Evolutionary conservation across 192 early-diverging fungal species (phyloP).

Genomic region (Geosiphon pyriformis): DNA sequence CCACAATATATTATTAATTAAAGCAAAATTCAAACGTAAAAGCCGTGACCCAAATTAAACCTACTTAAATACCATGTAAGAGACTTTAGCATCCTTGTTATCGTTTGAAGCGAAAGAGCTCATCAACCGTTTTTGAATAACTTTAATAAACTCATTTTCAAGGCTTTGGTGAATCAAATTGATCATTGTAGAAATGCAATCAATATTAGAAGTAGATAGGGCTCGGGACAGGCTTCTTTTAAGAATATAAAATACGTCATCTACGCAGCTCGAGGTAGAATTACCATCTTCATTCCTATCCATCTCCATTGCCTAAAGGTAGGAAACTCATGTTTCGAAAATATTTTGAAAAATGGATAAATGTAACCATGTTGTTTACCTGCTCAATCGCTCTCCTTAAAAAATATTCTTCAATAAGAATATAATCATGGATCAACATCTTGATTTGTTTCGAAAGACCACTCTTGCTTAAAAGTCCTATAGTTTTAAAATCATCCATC

Average conservation of each 20-base stretch:
- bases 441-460: conserved; percentile 55
- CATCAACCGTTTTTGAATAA: conserved; percentile 56
- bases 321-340: not conserved
- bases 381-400: conserved; percentile 68
- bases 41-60: no score
- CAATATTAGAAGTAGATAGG: conserved; percentile 65
- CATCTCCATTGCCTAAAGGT: conserved; percentile 56
- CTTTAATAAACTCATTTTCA: conserved; percentile 62
- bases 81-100: conserved; percentile 49
- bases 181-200: conserved; percentile 64
- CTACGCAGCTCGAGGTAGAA: conserved; percentile 66
- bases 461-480: conserved; percentile 50
- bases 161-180: conserved; percentile 59
- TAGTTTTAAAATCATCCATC: conserved; percentile 42
- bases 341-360: not conserved
- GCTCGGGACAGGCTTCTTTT: conserved; percentile 68
- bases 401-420: conserved; percentile 73
- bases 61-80: conserved; percentile 61
- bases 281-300: conserved; percentile 51
- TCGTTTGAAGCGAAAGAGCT: conserved; percentile 48
- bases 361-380: no score
- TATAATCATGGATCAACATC: conserved; percentile 61
- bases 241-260: conserved; percentile 91
- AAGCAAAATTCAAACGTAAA: no score
- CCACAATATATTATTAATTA: no score